Conservation (phyloP, 352 stramenopile species). For the Phytophthora uliginosa region DNA sequence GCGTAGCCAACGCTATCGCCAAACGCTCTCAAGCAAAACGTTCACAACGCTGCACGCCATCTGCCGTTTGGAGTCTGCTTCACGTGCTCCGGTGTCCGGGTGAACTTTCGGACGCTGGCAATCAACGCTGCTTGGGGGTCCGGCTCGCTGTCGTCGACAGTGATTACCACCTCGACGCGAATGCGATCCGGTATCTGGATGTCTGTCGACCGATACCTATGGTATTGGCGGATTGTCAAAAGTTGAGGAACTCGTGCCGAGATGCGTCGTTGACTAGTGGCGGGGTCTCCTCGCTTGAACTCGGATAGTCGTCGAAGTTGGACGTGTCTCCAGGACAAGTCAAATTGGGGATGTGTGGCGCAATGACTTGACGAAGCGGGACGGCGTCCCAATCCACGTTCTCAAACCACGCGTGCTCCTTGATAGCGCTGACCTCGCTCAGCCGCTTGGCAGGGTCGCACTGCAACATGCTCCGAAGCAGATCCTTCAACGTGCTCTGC, state of each 20-base stretch:
- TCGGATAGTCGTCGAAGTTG: conserved; percentile 79
- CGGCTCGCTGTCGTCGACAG: conserved; percentile 3
- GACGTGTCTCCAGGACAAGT: conserved; percentile 53
- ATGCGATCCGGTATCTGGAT: conserved; percentile 12
- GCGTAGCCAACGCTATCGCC: not conserved
- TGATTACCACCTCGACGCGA: conserved; percentile 26
- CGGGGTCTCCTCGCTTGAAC: conserved; percentile 56
- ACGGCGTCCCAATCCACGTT: conserved; percentile 77
- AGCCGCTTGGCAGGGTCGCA: conserved; percentile 62
- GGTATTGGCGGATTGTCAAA: too few species aligned
- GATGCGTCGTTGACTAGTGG: conserved; percentile 38
- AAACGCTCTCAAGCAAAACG: conserved; percentile 12
- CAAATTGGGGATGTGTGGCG: conserved; percentile 59
- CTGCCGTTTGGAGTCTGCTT: conserved; percentile 2
- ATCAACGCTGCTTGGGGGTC: conserved; percentile 22
- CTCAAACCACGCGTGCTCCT: conserved; percentile 72
- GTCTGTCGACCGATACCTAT: not conserved
- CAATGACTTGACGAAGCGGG: conserved; percentile 47
- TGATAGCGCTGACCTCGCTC: conserved; percentile 55
- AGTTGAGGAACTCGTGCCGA: conserved; percentile 49
- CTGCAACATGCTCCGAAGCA: conserved; percentile 77
- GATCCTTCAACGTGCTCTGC: conserved; percentile 53
- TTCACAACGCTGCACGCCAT: conserved; percentile 11
- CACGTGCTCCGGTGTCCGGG: conserved; percentile 9
- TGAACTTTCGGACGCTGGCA: conserved; percentile 22